These are phyloP conservation scores for Sporothrix dimorphospora DNA, from an alignment of 2,329 filamentous ascomycete species.

Conservation along the genomic window DNA sequence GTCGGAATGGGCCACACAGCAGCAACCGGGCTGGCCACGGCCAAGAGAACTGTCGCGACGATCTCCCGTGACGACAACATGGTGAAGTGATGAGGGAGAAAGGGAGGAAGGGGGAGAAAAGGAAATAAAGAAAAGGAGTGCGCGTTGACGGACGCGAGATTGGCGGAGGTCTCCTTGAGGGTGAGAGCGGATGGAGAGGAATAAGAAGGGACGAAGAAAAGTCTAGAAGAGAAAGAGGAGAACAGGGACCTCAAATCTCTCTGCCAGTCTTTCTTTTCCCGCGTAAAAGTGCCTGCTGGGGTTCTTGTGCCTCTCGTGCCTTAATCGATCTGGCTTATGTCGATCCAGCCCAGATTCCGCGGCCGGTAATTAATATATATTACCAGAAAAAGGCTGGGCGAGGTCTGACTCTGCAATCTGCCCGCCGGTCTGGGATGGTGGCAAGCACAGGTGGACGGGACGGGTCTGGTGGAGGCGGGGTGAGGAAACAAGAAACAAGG, in stretches of 20 bases:
- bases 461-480: slow-evolving; percentile 1
- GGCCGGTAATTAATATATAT: slow-evolving; percentile 21
- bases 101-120: slow-evolving; percentile 3
- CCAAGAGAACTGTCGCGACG: slow-evolving; percentile 45
- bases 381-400: slow-evolving; percentile 10
- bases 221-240: slow-evolving; percentile 1
- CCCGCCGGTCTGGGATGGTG: neutral
- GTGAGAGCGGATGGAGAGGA: neutral
- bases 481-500: slow-evolving; percentile 9
- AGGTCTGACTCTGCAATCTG: neutral
- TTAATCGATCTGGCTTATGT: slow-evolving; percentile 13
- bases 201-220: neutral
- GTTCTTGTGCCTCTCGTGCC: slow-evolving; percentile 1
- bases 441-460: neutral
- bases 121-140: neutral
- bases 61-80: slow-evolving; percentile 37
- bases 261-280: neutral
- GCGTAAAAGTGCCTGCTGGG: neutral
- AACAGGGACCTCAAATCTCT: neutral
- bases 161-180: neutral
- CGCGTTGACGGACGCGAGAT: neutral
- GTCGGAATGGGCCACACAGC: slow-evolving; percentile 63
- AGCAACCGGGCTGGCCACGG: slow-evolving; percentile 48
- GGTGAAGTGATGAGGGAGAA: slow-evolving; percentile 13
- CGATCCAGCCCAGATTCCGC: slow-evolving; percentile 9